Base-by-base conservation (phyloP, 1,284 basidiomycete species). In the Malassezia equina region DNA sequence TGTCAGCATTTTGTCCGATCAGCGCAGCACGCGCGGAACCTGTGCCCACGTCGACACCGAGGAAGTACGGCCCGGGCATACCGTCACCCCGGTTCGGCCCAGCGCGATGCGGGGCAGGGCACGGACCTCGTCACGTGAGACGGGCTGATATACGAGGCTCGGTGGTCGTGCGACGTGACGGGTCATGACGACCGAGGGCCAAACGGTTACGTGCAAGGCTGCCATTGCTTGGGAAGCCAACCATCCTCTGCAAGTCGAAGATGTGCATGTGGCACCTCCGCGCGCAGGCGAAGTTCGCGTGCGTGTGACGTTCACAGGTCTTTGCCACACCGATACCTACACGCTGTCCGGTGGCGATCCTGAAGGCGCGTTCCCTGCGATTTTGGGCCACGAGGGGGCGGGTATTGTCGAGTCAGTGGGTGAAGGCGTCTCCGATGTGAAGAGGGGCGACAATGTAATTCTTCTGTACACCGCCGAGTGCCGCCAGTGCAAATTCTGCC, bases 261-360 rank as follows among this genome's bases (percentile, higher is more conserved):
- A 88, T 31, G 84, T 98, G 70, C 85, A 94, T 73, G 94, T 99
- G 36, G 86, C 85, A 32, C 90, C 94, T 49, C 94, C 93, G 41
- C 80, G 80, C 59, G 84, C 85, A 23, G 82, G 88, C 75, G 93
- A 99, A 80, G 93, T 99, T 66, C 81, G 93, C 59, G 89, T 96
- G 75, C 83, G 85, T 69, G 87, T 98, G 69, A 80, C 93, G 50
- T 83, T 90, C 79, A 90, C 86, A 81, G 90, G 91, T 66, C 86
- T 98, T 75, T 98, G 94, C 79, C 93, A 98, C 78, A 98, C 94
- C 8, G 91, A 95, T 73, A 88, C 89, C 75, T 95, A 93, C 80
- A 93, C 90, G 55, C 85, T 93, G 73, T 93, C 89, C 70, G 93
- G 94, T 59, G 86, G 87, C 76, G 93, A 98, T 76, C 84, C 91